These are phyloP conservation scores for Melanomma pulvis-pyrius DNA, from an alignment of 495 filamentous ascomycete genomes.

Conservation along the genomic window DNA sequence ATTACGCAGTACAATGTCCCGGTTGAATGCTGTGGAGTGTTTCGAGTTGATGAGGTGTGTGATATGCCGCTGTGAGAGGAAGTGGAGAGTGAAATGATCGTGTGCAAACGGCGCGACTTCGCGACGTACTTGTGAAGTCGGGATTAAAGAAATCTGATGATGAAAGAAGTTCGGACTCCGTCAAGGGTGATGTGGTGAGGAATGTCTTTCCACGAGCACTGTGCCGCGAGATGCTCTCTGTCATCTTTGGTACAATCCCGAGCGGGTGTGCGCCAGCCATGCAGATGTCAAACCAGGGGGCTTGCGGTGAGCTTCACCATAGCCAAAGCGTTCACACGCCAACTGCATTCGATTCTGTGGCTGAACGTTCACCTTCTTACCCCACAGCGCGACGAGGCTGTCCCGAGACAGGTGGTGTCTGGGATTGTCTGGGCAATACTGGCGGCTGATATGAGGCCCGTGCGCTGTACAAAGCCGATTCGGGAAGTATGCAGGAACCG, in stretches of 20 bases:
- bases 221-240: not conserved
- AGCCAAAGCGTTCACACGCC: slow-evolving; percentile 9
- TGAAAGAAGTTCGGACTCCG: not conserved
- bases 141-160: not conserved
- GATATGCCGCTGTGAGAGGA: not conserved
- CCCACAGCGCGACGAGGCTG: not conserved
- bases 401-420: slow-evolving; percentile 20
- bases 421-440: slow-evolving; percentile 20
- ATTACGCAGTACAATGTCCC: not conserved
- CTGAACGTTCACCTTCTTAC: not conserved
- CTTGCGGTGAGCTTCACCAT: slow-evolving; percentile 18
- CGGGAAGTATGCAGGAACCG: slow-evolving; percentile 2
- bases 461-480: slow-evolving; percentile 7
- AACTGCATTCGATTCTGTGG: slow-evolving; percentile 13
- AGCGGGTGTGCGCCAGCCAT: not conserved
- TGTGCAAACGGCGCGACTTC: not conserved
- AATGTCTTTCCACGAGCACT: not conserved
- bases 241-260: not conserved
- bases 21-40: slow-evolving; percentile 14
- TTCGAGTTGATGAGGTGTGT: slow-evolving; percentile 12
- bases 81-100: not conserved
- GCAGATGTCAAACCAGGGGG: slow-evolving; percentile 24
- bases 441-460: slow-evolving; percentile 16
- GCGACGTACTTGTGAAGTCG: not conserved
- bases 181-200: not conserved